phyloP scores from a whole-genome alignment of 805 yeast genomes.

The Candida nanaspora region DNA sequence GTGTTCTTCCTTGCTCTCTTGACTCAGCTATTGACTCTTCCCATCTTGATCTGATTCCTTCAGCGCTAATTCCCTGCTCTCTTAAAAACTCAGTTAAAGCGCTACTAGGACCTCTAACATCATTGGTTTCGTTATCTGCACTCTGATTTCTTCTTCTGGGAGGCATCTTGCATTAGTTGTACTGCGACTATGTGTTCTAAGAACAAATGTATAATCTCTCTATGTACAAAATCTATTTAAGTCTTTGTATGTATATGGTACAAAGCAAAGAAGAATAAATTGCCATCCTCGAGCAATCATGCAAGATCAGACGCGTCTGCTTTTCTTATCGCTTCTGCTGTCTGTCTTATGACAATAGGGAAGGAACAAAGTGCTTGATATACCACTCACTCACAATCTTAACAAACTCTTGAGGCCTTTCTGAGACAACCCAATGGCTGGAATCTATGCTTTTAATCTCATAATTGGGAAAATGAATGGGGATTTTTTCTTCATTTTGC shows the following conservation, averaged over 20 bases:
- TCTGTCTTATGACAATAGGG: no score
- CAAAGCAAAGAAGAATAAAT: not conserved
- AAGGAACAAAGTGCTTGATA: slow-evolving; percentile 3
- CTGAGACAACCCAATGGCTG: slow-evolving; percentile 91
- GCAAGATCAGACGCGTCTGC: no score
- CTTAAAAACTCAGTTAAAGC: slow-evolving; percentile 85
- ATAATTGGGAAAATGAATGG: slow-evolving; percentile 52
- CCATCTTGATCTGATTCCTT: slow-evolving; percentile 50
- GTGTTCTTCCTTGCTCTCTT: slow-evolving; percentile 11
- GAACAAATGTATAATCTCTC: no score
- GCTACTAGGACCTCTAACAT: slow-evolving; percentile 60
- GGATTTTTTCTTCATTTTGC: slow-evolving; percentile 5
- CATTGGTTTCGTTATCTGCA: not conserved
- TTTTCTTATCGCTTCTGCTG: no score
- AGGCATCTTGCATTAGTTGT: not conserved
- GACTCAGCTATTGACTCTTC: slow-evolving; percentile 17
- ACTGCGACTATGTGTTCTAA: no score
- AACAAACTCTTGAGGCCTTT: slow-evolving; percentile 69
- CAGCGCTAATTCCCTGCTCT: slow-evolving; percentile 85
- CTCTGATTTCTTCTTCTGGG: not conserved
- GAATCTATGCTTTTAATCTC: slow-evolving; percentile 63
- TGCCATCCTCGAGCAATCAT: no score
- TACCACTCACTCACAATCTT: slow-evolving; percentile 47
- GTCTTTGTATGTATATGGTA: not conserved
- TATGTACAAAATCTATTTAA: no score